phyloP scores from a whole-genome alignment of 768 basidiomycete species.

The Lyophyllum atratum region DNA sequence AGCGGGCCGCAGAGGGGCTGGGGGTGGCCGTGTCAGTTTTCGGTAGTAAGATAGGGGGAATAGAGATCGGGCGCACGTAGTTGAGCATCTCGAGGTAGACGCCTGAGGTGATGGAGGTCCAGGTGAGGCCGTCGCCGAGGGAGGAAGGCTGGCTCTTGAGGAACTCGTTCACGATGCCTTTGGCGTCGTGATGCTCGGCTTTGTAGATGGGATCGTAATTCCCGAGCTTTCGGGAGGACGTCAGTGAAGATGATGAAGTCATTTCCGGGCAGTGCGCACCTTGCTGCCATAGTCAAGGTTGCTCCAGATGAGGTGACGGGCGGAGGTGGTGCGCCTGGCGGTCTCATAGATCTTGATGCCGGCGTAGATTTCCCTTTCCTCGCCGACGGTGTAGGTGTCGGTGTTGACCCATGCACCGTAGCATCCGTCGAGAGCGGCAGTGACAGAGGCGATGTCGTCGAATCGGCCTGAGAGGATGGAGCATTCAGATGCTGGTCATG shows the following conservation, averaged over 20 bases:
- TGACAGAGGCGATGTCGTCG: conserved; percentile 30
- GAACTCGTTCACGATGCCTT: conserved; percentile 41
- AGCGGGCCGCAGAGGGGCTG: conserved; percentile 34
- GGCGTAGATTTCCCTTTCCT: conserved; percentile 38
- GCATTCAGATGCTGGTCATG: background rate
- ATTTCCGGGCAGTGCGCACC: conserved; percentile 20
- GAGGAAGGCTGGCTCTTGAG: conserved; percentile 36
- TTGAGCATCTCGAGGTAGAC: conserved; percentile 46
- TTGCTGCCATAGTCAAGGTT: conserved; percentile 42
- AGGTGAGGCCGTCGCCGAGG: conserved; percentile 32
- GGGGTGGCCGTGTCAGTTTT: background rate
- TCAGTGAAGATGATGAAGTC: background rate
- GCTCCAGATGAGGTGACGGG: conserved; percentile 44
- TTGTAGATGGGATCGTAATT: conserved; percentile 32
- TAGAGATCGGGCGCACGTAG: conserved; percentile 25
- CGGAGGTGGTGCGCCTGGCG: conserved; percentile 31
- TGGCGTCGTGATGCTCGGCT: conserved; percentile 41
- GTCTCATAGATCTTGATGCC: conserved; percentile 44
- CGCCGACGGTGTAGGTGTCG: conserved; percentile 42
- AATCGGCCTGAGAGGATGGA: conserved; percentile 28
- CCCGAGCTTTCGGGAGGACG: conserved; percentile 12
- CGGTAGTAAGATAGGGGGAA: background rate
- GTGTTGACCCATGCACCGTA: conserved; percentile 45
- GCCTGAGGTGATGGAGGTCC: conserved; percentile 38
- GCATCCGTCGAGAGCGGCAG: conserved; percentile 32